Evolutionary conservation across 176 grass and related monocot species (phyloP), one percentile per base, ranked within the genome.

Genomic region (Chrysopogon serrulatus): DNA sequence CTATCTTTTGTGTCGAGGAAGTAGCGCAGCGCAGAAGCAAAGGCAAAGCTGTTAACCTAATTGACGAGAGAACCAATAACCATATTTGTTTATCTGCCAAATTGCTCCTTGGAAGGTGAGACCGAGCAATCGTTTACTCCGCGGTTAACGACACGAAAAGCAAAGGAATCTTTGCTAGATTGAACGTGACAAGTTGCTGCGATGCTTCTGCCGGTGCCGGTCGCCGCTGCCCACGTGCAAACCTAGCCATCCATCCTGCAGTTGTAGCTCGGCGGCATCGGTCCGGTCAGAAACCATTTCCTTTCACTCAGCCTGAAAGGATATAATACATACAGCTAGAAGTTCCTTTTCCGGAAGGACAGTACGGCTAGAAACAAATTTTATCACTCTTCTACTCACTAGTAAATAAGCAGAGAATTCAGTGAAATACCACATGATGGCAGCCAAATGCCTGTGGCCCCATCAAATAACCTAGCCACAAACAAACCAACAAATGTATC

Each of bases 11-110:
- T 28, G 33, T 34, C 16, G 32, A 65, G 41, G 42, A 64, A 83
- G 30, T 49, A 14, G 41, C n/a, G n/a, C n/a, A n/a, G n/a, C n/a
- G 28, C 36, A 45, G 64, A 78, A 61, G 74, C 83, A 70, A 85
- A 79, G 37, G 12, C 65, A 10, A 70, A 85, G 27, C 10, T 44
- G 83, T 9, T 59, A 54, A 56, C 60, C 57, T 23, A 83, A 65
- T 45, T 23, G 70, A 57, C 34, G 73, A 16, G 41, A 84, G 24
- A 10, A 41, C 62, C 26, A 31, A 64, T 26, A 59, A 27, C 9
- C n/a, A 12, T 27, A 60, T 61, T 28, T 21, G 9, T 75, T 75
- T 75, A 51, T 61, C 31, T 21, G 37, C 6, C 65, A 71, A 53
- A 51, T 68, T 79, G 41, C 36, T 65, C 57, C 8, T 74, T 64